Conservation (phyloP, 306 rosid species). For the Sindora glabra region DNA sequence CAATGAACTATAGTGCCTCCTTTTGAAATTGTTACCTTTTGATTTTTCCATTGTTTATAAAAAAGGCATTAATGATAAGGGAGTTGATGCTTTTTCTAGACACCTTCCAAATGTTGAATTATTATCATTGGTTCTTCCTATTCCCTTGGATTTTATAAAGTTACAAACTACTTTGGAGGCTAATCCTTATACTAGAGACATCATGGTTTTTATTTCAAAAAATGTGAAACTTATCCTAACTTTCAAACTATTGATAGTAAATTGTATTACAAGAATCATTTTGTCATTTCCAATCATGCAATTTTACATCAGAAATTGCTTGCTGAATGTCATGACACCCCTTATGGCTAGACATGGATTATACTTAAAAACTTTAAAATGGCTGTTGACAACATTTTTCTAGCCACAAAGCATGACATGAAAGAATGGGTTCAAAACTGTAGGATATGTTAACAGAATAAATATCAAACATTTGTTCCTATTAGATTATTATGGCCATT, state of each 20-base stretch:
- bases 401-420: background rate
- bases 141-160: background rate
- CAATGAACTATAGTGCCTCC: background rate
- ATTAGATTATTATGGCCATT: background rate
- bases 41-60: background rate
- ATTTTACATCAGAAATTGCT: no score
- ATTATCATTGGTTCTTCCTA: background rate
- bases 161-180: background rate
- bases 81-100: background rate
- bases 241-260: background rate
- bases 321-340: no score
- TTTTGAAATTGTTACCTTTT: background rate
- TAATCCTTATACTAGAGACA: background rate
- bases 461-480: background rate
- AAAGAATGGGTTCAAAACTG: background rate
- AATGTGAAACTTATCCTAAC: background rate
- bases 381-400: background rate
- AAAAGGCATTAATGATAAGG: background rate
- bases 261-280: no score
- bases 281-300: no score
- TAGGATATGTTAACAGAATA: background rate
- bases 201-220: background rate
- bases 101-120: background rate
- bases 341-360: background rate
- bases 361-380: background rate